Evolutionary conservation across 2,329 filamentous ascomycete species (phyloP), one percentile per base, ranked within the genome.

Genomic region (Ilyonectria mors-panacis): DNA sequence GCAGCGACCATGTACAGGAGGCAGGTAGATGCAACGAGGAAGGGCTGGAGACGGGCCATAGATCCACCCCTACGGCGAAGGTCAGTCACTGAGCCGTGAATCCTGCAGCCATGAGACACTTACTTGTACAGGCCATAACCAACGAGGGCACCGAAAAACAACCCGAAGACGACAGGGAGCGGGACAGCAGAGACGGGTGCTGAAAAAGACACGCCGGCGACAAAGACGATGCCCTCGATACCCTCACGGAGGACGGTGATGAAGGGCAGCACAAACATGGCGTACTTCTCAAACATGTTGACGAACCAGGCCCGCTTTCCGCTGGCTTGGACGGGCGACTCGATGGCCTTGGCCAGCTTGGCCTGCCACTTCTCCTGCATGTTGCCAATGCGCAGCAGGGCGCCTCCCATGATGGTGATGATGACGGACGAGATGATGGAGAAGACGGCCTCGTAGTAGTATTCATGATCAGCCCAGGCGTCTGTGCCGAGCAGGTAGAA

Each of bases 241-340:
- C 94, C 94, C 79, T 97, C 94, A 33, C 94, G 86, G 17, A 97
- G 83, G 12, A 96, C 92, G 0, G 94, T 97, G 76, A 97, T 87
- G 78, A 97, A 97, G 0, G 94, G 94, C 63, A 97, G 83, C 28
- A 93, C 81, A 78, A 97, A 96, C 92, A 97, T 94, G 77, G 91
- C 90, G 76, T 97, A 96, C 79, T 93, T 94, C 79, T 95, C 91
- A 47, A 86, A 83, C 82, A 89, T 92, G 65, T 84, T 82, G 79
- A 92, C 92, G 66, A 94, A 42, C 77, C 83, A 83, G 7, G 76
- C 77, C 4, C 77, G 78, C 15, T 80, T 78, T 30, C 82, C 81
- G 8, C 87, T 84, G 17, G 86, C 83, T 19, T 78, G 78, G 61
- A 84, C 71, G 17, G 85, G 83, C 1, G 76, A 76, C 69, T 93